Base-by-base conservation (phyloP, 176 grass and related monocot genomes). In the Dendrocalamus sinicus region DNA sequence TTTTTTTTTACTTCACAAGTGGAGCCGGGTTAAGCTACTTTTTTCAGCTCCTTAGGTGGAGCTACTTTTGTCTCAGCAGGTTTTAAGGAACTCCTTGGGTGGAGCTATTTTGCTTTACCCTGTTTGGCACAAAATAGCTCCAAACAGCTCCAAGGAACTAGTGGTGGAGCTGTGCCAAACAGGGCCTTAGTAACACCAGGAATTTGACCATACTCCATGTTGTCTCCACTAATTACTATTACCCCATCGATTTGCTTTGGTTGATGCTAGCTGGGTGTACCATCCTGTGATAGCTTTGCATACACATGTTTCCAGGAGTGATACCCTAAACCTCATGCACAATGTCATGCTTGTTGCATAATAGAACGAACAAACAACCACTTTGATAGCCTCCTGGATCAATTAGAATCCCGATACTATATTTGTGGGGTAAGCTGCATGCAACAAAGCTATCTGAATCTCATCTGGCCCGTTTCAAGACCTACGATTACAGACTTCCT, bases 371-470 rank as follows among this genome's bases (percentile, higher is more conserved):
- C 75, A 84, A 85, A 84, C 70, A 20, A 28, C 76, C 76, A 80
- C 76, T 85, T 85, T 68, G 59, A 40, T 19, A 72, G 7, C n/a
- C 55, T 63, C 35, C 64, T 74, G 72, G 32, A 63, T 63, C 53
- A 52, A 52, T 67, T 67, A 50, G 76, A 48, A 76, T 68, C 13
- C 9, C 17, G 30, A 55, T 60, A 76, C 82, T 35, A 9, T 81
- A 76, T 68, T 35, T 17, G 51, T 85, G 71, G 83, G 82, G 51
- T 59, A 85, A 28, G 14, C 71, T 69, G 53, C 55, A 75, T 82
- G 30, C n/a, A 83, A 59, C 45, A 86, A 86, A 86, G 65, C 72
- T 81, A 65, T 64, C 54, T 72, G 12, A 84, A 84, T 67, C 67
- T 40, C 37, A 59, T 80, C 13, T 80, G 70, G 75, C 44, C 57